phyloP scores from a whole-genome alignment of 1,139 yeast species.

The Pneumocystis carinii region DNA sequence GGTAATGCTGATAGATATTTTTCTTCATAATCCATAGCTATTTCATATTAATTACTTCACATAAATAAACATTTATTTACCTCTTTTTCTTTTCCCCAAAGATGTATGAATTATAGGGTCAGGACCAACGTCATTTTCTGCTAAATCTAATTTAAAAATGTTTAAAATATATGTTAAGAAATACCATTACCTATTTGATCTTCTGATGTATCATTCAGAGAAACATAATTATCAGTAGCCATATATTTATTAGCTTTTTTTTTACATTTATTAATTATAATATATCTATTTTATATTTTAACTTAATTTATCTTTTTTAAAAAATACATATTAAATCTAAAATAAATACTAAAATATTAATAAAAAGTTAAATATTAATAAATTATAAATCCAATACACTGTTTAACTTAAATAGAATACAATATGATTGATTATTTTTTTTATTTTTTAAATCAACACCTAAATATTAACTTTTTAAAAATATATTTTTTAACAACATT shows the following conservation, averaged over 20 bases:
- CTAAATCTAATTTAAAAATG: neutral
- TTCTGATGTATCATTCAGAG: neutral
- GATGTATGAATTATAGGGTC: conserved; percentile 8
- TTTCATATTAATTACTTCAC: conserved; percentile 11
- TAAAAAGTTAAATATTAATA: too few species aligned
- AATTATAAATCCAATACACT: too few species aligned
- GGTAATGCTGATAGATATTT: conserved; percentile 18
- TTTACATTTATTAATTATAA: neutral
- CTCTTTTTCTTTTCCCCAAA: conserved; percentile 7
- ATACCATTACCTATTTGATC: neutral
- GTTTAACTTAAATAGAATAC: too few species aligned
- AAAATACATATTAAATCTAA: neutral
- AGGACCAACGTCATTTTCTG: conserved; percentile 7
- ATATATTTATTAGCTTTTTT: neutral
- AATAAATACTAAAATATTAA: too few species aligned
- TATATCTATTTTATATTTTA: neutral
- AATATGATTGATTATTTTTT: too few species aligned
- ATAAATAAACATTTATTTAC: conserved; percentile 3
- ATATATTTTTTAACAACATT: too few species aligned
- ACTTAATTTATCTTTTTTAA: neutral
- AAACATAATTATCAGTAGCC: neutral
- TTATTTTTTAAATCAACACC: too few species aligned
- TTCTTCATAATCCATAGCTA: conserved; percentile 1
- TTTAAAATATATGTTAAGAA: neutral
- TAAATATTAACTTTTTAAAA: too few species aligned